Conservation (phyloP, 108 stramenopile species). For the Ochromonas danica region DNA sequence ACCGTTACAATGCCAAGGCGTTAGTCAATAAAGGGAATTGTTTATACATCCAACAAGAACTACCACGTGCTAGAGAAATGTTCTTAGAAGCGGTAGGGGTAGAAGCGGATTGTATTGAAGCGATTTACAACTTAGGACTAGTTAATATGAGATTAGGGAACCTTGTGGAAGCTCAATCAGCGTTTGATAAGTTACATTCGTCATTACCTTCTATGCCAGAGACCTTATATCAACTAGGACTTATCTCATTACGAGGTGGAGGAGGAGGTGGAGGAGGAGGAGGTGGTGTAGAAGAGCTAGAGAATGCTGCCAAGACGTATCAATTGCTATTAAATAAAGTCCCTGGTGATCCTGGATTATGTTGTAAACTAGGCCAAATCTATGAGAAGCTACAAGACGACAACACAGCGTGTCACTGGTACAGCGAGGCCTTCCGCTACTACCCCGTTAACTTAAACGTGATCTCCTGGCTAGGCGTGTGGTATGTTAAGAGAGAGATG, state of each 20-base stretch:
- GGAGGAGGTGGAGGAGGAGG: too few species aligned
- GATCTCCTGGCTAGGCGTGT: slow-evolving; percentile 76
- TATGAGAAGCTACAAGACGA: slow-evolving; percentile 59
- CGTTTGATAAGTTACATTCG: slow-evolving; percentile 79
- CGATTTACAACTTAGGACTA: slow-evolving; percentile 80
- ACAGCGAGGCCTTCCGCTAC: slow-evolving; percentile 61
- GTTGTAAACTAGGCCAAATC: slow-evolving; percentile 71
- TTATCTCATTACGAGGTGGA: slow-evolving; percentile 64
- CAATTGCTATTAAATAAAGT: slow-evolving; percentile 71
- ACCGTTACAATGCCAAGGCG: slow-evolving; percentile 80
- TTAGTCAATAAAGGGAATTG: slow-evolving; percentile 89
- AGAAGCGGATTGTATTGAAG: slow-evolving; percentile 77
- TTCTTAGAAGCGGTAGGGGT: slow-evolving; percentile 83
- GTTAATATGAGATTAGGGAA: slow-evolving; percentile 60
- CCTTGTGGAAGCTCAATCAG: slow-evolving; percentile 67
- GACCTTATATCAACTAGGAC: slow-evolving; percentile 78
- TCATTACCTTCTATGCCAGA: slow-evolving; percentile 74
- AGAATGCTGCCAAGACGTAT: slow-evolving; percentile 61
- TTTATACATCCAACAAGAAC: slow-evolving; percentile 65
- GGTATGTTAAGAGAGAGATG: slow-evolving; percentile 75
- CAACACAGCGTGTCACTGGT: slow-evolving; percentile 55
- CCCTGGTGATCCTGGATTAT: slow-evolving; percentile 67
- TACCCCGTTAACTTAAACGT: slow-evolving; percentile 78
- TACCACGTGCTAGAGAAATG: slow-evolving; percentile 66
- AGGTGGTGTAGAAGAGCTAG: slow-evolving; percentile 47